Base-by-base conservation (phyloP, 1,284 basidiomycete genomes). In the Mrakiaceae sp. region DNA sequence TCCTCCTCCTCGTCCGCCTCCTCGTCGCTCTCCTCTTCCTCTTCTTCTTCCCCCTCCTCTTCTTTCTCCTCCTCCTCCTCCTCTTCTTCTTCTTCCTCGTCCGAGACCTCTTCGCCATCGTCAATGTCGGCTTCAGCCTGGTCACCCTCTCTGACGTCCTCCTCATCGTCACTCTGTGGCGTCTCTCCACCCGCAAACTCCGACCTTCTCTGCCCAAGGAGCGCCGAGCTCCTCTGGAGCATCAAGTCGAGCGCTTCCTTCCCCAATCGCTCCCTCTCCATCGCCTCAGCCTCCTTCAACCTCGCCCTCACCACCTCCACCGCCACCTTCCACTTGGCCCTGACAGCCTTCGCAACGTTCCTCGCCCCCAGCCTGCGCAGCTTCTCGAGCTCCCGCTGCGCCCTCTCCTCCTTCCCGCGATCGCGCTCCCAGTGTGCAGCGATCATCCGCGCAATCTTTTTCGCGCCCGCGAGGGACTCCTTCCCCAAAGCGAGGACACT, bases 181-280 rank as follows among this genome's bases (percentile, higher is more conserved):
- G 27, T 27, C 27, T 27, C 27, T 27, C 27, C 27, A 27, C 27
- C 9, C 66, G 69, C 78, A 55, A 92, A 76, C 70, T 87, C 87
- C 0, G 82, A 80, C 53, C 88, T 84, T 71, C 94, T 93, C 6
- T 88, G 87, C 72, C 89, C 86, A 66, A 97, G 79, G 70, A 96
- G 84, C 62, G 87, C 85, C 0, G 89, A 89, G 53, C 91, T 95
- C 71, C 95, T 87, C 74, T 92, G 84, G 50, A 98, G 79, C 69
- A 98, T 91, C 3, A 87, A 89, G 74, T 93, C 88, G 42, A 98
- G 81, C 77, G 96, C 93, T 70, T 87, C 85, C 67, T 88, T 87
- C 0, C 87, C 87, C 10, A 82, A 76, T 27, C 83, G 80, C 68
- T 84, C 82, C 69, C 86, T 83, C 72, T 89, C 86, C 14, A 78